A percentile compares a stretch with the other conserved stretches of the same genome.
These are phyloP conservation scores for Candida namnaoensis DNA, from an alignment of 805 yeast species.

Conservation along the genomic window DNA sequence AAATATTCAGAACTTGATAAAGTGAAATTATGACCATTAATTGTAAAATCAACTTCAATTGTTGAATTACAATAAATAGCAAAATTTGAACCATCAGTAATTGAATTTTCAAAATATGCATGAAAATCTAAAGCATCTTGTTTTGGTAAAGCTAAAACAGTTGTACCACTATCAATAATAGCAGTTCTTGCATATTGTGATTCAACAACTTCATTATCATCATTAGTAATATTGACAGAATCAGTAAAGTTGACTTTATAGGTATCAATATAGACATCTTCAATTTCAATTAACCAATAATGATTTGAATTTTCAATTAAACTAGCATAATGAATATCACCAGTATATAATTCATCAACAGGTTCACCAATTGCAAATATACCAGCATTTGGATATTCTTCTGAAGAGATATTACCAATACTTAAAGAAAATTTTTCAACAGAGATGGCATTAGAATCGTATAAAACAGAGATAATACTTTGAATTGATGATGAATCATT, in stretches of 20 bases:
- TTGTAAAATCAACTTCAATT: constrained; percentile 26
- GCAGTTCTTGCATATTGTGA: constrained; percentile 27
- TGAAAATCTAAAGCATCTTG: constrained; percentile 47
- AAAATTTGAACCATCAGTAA: constrained; percentile 54
- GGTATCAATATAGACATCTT: constrained; percentile 26
- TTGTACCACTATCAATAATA: constrained; percentile 60
- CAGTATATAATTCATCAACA: constrained; percentile 25
- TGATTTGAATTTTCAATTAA: constrained; percentile 23
- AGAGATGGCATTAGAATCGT: constrained; percentile 24
- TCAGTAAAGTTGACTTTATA: constrained; percentile 23
- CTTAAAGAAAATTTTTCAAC: constrained; percentile 34
- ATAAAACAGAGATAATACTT: constrained; percentile 32
- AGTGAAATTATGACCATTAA: constrained; percentile 37
- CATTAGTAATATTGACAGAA: constrained; percentile 1
- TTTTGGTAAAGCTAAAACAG: constrained; percentile 46
- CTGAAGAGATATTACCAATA: constrained; percentile 24
- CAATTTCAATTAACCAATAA: constrained; percentile 46
- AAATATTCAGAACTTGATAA: constrained; percentile 34
- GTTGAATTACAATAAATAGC: constrained; percentile 51
- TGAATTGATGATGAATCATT: constrained; percentile 24
- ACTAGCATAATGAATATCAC: constrained; percentile 31
- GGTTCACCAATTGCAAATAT: constrained; percentile 34
- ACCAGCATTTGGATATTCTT: constrained; percentile 26
- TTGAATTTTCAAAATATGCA: constrained; percentile 36
- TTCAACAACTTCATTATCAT: constrained; percentile 4